Conservation (phyloP, 2,329 filamentous ascomycete species). For the Atkinsonella hypoxylon region DNA sequence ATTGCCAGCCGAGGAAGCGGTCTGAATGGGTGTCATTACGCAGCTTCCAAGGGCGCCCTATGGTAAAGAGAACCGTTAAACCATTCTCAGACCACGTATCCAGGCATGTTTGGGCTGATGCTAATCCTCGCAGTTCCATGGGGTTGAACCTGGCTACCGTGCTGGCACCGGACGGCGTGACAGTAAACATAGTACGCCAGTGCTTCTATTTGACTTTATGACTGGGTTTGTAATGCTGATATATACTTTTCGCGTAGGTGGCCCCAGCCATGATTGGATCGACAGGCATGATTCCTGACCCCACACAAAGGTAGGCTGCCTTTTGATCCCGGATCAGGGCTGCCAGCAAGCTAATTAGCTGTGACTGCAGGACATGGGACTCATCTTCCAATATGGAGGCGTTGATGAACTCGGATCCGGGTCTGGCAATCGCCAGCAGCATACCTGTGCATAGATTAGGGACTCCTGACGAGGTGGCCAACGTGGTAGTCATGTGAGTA, state of each 20-base stretch:
- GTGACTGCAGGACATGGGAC: slow-evolving; percentile 3
- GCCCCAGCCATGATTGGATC: slow-evolving; percentile 8
- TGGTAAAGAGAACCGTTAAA: neutral
- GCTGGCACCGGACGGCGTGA: slow-evolving; percentile 5
- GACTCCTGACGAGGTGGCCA: slow-evolving; percentile 6
- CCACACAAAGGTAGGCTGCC: slow-evolving; percentile 1
- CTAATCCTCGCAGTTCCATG: slow-evolving; percentile 5
- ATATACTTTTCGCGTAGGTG: slow-evolving; percentile 1
- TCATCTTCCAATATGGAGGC: neutral
- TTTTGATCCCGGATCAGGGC: neutral
- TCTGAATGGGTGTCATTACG: slow-evolving; percentile 7
- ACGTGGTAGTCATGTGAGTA: slow-evolving; percentile 7
- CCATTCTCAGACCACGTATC: neutral
- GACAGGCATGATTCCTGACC: slow-evolving; percentile 8
- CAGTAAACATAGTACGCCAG: slow-evolving; percentile 5
- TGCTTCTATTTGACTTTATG: neutral
- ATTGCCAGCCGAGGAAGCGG: slow-evolving; percentile 7
- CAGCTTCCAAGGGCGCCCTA: slow-evolving; percentile 7
- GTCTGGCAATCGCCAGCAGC: slow-evolving; percentile 5
- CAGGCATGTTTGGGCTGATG: neutral
- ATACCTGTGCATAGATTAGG: slow-evolving; percentile 7
- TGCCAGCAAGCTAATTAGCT: neutral
- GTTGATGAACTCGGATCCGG: slow-evolving; percentile 2
- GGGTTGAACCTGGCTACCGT: slow-evolving; percentile 6
- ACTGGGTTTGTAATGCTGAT: neutral